These are phyloP conservation scores for Eragrostis curvula DNA, from an alignment of 176 grass and related monocot genomes.

Conservation along the genomic window DNA sequence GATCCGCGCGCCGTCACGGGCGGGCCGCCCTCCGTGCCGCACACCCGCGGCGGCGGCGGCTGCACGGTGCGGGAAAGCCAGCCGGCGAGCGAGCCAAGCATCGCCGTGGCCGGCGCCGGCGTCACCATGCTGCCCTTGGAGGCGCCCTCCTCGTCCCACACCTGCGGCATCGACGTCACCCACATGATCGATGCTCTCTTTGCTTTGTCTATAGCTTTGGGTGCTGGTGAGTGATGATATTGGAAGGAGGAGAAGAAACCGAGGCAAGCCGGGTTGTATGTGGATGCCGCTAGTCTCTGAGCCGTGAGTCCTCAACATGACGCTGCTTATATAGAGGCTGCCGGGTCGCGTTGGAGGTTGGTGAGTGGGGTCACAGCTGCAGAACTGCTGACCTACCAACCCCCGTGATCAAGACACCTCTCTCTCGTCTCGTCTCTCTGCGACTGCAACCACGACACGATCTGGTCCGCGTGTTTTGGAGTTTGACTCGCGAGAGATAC, in stretches of 20 bases:
- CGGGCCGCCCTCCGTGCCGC: conserved; percentile 65
- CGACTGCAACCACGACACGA: not conserved
- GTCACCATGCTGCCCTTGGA: conserved; percentile 15
- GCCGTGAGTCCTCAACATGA: not conserved
- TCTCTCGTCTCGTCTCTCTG: no score
- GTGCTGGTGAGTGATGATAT: not conserved
- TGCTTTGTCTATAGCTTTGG: not conserved
- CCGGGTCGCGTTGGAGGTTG: not conserved
- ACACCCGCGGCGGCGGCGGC: conserved; percentile 57
- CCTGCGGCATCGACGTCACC: conserved; percentile 49
- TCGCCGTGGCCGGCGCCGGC: conserved; percentile 44
- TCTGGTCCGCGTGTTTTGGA: not conserved
- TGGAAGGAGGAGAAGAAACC: not conserved
- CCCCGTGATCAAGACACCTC: not conserved
- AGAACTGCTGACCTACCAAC: not conserved
- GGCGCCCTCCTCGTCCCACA: conserved; percentile 51
- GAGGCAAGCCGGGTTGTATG: not conserved
- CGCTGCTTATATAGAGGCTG: not conserved
- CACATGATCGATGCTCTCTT: not conserved
- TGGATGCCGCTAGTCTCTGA: not conserved
- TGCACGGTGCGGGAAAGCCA: conserved; percentile 54
- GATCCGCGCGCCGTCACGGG: conserved; percentile 65
- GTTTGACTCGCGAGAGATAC: not conserved
- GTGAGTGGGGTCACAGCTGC: not conserved
- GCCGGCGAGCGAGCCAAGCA: conserved; percentile 54